Conservation (phyloP, 176 grass and related monocot species). For the Oryza coarctata region DNA sequence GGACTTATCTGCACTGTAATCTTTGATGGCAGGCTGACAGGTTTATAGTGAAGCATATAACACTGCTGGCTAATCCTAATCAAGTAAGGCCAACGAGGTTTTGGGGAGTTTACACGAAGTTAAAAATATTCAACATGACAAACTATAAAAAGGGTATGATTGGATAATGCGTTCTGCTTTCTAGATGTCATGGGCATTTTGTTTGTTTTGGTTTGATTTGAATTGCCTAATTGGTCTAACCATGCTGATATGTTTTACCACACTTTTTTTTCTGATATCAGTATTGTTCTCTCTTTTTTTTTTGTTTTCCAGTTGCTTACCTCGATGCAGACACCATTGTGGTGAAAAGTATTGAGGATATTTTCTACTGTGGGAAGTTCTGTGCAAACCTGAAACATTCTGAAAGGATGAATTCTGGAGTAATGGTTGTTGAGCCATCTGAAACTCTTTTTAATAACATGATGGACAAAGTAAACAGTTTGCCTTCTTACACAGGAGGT, state of each 20-base stretch:
- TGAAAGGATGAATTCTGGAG: constrained; percentile 95
- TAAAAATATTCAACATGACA: constrained; percentile 81
- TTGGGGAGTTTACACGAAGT: constrained; percentile 85
- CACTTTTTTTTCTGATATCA: background rate
- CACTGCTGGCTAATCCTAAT: constrained; percentile 72
- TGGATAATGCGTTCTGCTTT: background rate
- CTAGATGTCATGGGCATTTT: constrained; percentile 1
- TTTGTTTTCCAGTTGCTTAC: constrained; percentile 60
- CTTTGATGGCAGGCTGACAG: constrained; percentile 63
- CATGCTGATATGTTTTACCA: constrained; percentile 4
- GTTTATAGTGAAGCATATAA: constrained; percentile 67
- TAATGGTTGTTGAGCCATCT: constrained; percentile 98
- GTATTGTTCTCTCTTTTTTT: background rate
- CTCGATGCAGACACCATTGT: constrained; percentile 93
- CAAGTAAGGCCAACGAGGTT: constrained; percentile 69
- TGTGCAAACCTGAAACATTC: constrained; percentile 98
- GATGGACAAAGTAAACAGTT: constrained; percentile 68
- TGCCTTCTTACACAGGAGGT: constrained; percentile 97
- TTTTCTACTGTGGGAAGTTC: constrained; percentile 90
- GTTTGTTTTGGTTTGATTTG: background rate
- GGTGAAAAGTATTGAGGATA: constrained; percentile 84
- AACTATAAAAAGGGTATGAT: constrained; percentile 63
- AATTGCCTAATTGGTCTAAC: background rate
- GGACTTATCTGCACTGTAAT: background rate
- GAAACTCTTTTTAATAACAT: constrained; percentile 78